Evolutionary conservation across 805 yeast genomes (phyloP).

Genomic region (Scheffersomyces lignosus): DNA sequence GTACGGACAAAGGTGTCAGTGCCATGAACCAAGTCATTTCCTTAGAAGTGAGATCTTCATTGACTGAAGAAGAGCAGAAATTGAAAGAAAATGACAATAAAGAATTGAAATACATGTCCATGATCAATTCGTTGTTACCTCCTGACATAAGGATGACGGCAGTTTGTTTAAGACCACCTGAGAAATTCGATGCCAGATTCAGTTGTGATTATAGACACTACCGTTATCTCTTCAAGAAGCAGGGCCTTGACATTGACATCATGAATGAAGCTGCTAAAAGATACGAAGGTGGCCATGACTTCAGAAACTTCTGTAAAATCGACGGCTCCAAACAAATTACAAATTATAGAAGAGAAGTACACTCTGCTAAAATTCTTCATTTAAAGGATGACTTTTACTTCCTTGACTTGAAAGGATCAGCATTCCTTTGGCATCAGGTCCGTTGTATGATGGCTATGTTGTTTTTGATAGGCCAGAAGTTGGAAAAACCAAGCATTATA

Average conservation of each 20-base stretch:
- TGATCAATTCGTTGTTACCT: slow-evolving; percentile 78
- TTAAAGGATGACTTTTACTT: slow-evolving; percentile 51
- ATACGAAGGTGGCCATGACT: slow-evolving; percentile 80
- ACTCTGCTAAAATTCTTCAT: slow-evolving; percentile 48
- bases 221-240: slow-evolving; percentile 67
- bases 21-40: slow-evolving; percentile 95
- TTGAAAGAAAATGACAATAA: slow-evolving; percentile 55
- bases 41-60: slow-evolving; percentile 66
- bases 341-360: slow-evolving; percentile 67
- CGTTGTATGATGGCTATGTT: slow-evolving; percentile 90
- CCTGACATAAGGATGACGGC: slow-evolving; percentile 80
- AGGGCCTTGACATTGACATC: slow-evolving; percentile 55
- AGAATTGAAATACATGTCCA: slow-evolving; percentile 75
- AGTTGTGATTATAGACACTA: slow-evolving; percentile 87
- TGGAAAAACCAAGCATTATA: slow-evolving; percentile 63
- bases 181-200: slow-evolving; percentile 86
- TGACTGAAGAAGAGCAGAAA: slow-evolving; percentile 61
- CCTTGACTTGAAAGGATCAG: slow-evolving; percentile 81
- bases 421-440: slow-evolving; percentile 97
- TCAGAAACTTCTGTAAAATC: slow-evolving; percentile 89
- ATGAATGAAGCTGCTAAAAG: slow-evolving; percentile 70
- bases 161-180: slow-evolving; percentile 80
- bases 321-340: slow-evolving; percentile 93
- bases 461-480: slow-evolving; percentile 75
- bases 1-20: slow-evolving; percentile 96